Evolutionary conservation across 306 rosid species (phyloP).

Genomic region (Senna siamea): DNA sequence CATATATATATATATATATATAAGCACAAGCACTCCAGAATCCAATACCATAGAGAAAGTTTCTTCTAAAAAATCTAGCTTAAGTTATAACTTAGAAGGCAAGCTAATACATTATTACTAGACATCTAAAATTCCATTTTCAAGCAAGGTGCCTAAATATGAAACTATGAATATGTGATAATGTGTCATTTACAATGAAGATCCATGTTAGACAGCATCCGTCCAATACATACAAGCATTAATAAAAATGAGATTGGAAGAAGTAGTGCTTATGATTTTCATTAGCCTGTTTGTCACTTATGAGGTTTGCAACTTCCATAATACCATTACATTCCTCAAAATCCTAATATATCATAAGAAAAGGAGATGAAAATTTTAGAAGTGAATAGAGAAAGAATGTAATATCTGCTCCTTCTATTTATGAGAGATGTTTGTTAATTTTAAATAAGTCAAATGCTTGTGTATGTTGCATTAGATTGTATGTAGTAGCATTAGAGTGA

Average conservation of each 20-base stretch:
- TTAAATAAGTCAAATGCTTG: too few species aligned
- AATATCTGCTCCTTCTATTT: too few species aligned
- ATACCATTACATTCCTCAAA: conserved; percentile 78
- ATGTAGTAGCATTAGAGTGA: too few species aligned
- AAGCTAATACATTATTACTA: not conserved
- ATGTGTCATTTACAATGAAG: conserved; percentile 21
- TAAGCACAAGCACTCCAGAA: too few species aligned
- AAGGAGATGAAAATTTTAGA: conserved; percentile 23
- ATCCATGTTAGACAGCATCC: not conserved
- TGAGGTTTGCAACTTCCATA: conserved; percentile 88
- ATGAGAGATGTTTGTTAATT: too few species aligned
- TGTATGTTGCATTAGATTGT: too few species aligned
- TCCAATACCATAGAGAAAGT: conserved; percentile 3
- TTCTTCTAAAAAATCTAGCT: conserved; percentile 3
- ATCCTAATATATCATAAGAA: conserved; percentile 57
- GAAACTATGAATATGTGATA: conserved; percentile 16
- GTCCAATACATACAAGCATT: not conserved
- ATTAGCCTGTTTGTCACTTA: conserved; percentile 81
- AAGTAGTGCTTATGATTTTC: conserved; percentile 79
- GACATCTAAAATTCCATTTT: conserved; percentile 11
- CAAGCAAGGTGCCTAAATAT: conserved; percentile 3
- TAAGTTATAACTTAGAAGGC: conserved; percentile 14
- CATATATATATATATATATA: too few species aligned
- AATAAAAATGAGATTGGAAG: conserved; percentile 21
- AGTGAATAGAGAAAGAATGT: not conserved